Base-by-base conservation (phyloP, 2,329 filamentous ascomycete genomes). In the Rhynchosporium secalis region DNA sequence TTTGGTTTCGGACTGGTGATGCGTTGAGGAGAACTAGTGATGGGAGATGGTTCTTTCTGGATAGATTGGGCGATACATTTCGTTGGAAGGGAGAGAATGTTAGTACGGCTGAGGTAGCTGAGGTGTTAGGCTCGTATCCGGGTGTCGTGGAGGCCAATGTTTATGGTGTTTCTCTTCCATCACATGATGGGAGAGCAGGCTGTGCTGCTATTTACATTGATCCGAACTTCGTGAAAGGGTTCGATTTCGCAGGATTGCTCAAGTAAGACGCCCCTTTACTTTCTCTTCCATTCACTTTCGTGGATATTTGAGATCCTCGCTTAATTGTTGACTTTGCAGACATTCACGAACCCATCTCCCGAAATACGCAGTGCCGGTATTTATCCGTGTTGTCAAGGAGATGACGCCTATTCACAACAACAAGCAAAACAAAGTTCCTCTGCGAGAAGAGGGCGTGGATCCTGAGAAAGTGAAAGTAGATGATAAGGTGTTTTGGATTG, bases 371-470 rank as follows among this genome's bases (percentile, higher is more conserved):
- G 88, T 93, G 1, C 90, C 90, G 0, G 76, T 92, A 1, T 93
- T 93, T 76, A 70, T 92, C 47, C 79, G 89, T 0, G 75, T 91
- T 20, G 80, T 89, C 28, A 76, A 81, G 47, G 78, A 78, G 41
- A 79, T 82, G 61, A 83, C 80, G 31, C 83, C 87, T 5, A 88
- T 86, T 69, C 86, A 90, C 72, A 93, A 92, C 69, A 89, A 91
- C 73, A 93, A 93, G 76, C 89, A 92, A 75, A 90, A 91, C 72
- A 93, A 93, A 73, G 82, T 87, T 1, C 86, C 86, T 0, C 76
- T 92, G 51, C 80, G 87, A 69, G 82, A 83, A 51, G 86, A 90
- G 66, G 88, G 88, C 0, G 82, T 90, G 13, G 83, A 90, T 72
- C 81, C 84, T 1, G 74, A 75, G 29, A 79, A 79, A 70, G 76